phyloP scores from a whole-genome alignment of 2,329 filamentous ascomycete genomes.

The Xylariaceae sp. region DNA sequence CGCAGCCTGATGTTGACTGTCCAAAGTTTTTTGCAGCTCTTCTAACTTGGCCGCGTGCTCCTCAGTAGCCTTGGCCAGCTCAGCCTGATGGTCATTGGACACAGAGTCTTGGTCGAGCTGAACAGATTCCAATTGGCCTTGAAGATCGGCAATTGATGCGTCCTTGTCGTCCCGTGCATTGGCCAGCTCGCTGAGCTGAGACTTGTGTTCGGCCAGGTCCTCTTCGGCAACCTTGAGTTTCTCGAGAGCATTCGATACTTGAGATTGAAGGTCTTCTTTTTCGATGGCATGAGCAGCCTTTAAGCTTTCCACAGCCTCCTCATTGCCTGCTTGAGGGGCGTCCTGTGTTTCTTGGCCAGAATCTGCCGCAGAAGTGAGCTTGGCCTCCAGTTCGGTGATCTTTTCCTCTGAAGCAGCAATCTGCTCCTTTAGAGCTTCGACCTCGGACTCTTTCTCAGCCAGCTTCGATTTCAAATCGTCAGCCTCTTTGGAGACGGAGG shows the following conservation, averaged over 20 bases:
- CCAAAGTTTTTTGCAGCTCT: conserved; percentile 46
- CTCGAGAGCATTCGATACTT: conserved; percentile 46
- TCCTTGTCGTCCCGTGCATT: conserved; percentile 47
- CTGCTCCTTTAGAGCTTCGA: conserved; percentile 54
- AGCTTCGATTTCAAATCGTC: conserved; percentile 60
- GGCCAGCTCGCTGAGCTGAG: conserved; percentile 45
- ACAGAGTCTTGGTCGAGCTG: conserved; percentile 39
- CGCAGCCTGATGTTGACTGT: conserved; percentile 47
- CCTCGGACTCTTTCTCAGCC: conserved; percentile 53
- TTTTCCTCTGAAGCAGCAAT: conserved; percentile 54
- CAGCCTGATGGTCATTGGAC: conserved; percentile 36
- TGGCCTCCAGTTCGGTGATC: conserved; percentile 50
- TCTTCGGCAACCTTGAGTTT: conserved; percentile 50
- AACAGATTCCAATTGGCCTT: conserved; percentile 47
- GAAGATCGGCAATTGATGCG: conserved; percentile 45
- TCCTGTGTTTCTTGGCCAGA: conserved; percentile 37
- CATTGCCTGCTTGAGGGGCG: conserved; percentile 39
- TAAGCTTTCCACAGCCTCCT: conserved; percentile 45
- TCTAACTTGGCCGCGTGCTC: conserved; percentile 49
- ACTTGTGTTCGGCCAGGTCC: conserved; percentile 48
- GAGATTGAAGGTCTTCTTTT: conserved; percentile 43
- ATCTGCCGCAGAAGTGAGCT: conserved; percentile 41
- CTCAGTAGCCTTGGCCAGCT: conserved; percentile 37
- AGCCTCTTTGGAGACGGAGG: conserved; percentile 47
- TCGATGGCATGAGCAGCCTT: conserved; percentile 49